These are phyloP conservation scores for Macrolepiota dolichaula DNA, from an alignment of 768 basidiomycete genomes.

Conservation along the genomic window DNA sequence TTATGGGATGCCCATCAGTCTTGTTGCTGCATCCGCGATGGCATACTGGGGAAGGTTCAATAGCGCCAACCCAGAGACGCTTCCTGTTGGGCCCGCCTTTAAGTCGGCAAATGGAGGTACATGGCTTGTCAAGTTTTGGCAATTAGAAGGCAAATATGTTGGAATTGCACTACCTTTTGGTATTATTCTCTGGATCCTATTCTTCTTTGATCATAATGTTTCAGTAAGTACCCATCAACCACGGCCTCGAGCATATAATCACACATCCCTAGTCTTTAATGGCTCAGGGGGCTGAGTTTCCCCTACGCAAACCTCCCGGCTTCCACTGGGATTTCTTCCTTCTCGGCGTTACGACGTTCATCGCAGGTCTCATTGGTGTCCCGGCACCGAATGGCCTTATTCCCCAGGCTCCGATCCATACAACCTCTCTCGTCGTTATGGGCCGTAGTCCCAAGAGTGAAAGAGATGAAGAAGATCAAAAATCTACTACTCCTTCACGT, in stretches of 20 bases:
- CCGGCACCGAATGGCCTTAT: constrained; percentile 87
- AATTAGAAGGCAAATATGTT: constrained; percentile 85
- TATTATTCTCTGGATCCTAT: constrained; percentile 81
- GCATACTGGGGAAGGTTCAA: constrained; percentile 87
- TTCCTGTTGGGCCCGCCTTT: constrained; percentile 70
- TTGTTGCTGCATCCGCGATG: constrained; percentile 70
- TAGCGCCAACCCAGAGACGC: constrained; percentile 51
- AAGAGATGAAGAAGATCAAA: constrained; percentile 25
- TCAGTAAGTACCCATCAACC: constrained; percentile 49
- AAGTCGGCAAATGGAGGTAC: constrained; percentile 64
- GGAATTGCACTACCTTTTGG: constrained; percentile 90
- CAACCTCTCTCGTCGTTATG: constrained; percentile 74
- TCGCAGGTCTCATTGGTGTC: constrained; percentile 81
- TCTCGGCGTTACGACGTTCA: constrained; percentile 85
- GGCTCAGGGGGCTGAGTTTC: constrained; percentile 87
- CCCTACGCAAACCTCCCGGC: constrained; percentile 85
- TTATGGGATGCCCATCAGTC: constrained; percentile 89
- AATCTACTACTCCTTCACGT: not conserved
- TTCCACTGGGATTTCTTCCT: constrained; percentile 91
- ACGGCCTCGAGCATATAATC: constrained; percentile 3
- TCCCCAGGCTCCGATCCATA: constrained; percentile 92
- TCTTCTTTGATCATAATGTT: constrained; percentile 95
- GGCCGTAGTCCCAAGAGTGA: constrained; percentile 37
- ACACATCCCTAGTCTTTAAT: constrained; percentile 68
- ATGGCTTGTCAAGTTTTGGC: constrained; percentile 90